Evolutionary conservation across 345 rosid species (phyloP).

Genomic region (Eucalyptus regnans): DNA sequence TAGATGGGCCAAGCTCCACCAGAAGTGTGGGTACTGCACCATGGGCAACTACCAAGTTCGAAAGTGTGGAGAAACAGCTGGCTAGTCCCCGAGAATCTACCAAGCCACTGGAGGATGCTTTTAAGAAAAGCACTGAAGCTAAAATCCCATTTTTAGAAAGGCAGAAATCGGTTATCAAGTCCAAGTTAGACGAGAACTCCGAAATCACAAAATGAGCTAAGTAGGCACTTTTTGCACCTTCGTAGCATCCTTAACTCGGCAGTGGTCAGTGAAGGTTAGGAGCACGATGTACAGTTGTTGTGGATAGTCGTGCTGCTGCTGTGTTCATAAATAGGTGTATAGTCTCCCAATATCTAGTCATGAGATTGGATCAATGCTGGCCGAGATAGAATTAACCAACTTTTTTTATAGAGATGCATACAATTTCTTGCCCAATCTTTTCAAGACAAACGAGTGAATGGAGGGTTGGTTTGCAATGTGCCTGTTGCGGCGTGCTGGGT

Average conservation of each 20-base stretch:
- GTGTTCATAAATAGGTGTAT: not conserved
- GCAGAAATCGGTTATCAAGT: slow-evolving; percentile 26
- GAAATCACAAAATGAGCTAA: slow-evolving; percentile 24
- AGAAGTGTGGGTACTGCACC: slow-evolving; percentile 36
- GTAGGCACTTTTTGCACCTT: not conserved
- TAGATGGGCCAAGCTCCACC: slow-evolving; percentile 41
- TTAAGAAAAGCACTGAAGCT: slow-evolving; percentile 38
- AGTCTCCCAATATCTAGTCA: not conserved
- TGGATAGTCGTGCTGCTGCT: not conserved
- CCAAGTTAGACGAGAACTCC: slow-evolving; percentile 21
- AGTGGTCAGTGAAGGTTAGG: not conserved
- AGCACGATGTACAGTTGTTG: not conserved
- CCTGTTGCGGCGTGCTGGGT: not conserved
- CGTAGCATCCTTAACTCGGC: not conserved
- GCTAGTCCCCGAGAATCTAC: slow-evolving; percentile 48
- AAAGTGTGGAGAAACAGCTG: slow-evolving; percentile 48
- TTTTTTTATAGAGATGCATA: not conserved
- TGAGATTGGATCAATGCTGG: not conserved
- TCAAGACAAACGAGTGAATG: not conserved
- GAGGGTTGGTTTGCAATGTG: not conserved
- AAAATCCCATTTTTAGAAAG: slow-evolving; percentile 29
- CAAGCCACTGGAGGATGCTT: slow-evolving; percentile 22
- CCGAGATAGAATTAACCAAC: not conserved
- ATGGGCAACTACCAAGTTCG: slow-evolving; percentile 48
- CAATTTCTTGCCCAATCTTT: not conserved